phyloP scores from a whole-genome alignment of 345 rosid genomes.

The Microcos paniculata region DNA sequence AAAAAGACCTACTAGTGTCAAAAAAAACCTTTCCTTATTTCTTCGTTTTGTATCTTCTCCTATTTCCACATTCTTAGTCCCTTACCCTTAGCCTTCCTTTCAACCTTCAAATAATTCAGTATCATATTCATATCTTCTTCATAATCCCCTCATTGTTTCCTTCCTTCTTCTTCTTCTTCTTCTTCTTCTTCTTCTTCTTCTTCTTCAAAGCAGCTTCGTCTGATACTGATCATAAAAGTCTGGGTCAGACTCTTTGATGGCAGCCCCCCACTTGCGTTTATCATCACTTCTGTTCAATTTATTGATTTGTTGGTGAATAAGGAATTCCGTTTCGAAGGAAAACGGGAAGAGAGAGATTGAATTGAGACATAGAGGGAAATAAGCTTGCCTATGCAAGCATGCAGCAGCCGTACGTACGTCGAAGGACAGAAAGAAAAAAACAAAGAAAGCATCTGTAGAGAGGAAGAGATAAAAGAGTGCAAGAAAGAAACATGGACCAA shows the following conservation, averaged over 20 bases:
- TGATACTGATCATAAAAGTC: conserved; percentile 11
- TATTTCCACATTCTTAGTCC: conserved; percentile 7
- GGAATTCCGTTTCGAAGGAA: conserved; percentile 29
- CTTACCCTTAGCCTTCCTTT: background rate
- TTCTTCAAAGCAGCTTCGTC: conserved; percentile 3
- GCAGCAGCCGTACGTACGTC: background rate
- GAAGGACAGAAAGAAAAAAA: background rate
- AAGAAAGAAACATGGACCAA: background rate
- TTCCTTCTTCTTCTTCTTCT: conserved; percentile 17
- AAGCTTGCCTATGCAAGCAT: conserved; percentile 19
- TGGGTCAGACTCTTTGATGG: conserved; percentile 7
- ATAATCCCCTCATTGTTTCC: conserved; percentile 5
- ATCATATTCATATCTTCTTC: background rate
- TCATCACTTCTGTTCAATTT: conserved; percentile 18
- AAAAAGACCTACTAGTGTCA: background rate
- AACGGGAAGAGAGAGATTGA: conserved; percentile 25
- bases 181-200: conserved; percentile 17
- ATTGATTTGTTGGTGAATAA: conserved; percentile 52
- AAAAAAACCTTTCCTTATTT: conserved; percentile 22
- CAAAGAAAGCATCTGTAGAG: background rate
- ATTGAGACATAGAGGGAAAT: conserved; percentile 23
- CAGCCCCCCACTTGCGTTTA: background rate
- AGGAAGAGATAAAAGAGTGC: background rate
- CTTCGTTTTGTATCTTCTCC: conserved; percentile 26
- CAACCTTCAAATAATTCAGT: background rate